These are phyloP conservation scores for Detonula confervacea DNA, from an alignment of 352 stramenopile genomes.

Conservation along the genomic window DNA sequence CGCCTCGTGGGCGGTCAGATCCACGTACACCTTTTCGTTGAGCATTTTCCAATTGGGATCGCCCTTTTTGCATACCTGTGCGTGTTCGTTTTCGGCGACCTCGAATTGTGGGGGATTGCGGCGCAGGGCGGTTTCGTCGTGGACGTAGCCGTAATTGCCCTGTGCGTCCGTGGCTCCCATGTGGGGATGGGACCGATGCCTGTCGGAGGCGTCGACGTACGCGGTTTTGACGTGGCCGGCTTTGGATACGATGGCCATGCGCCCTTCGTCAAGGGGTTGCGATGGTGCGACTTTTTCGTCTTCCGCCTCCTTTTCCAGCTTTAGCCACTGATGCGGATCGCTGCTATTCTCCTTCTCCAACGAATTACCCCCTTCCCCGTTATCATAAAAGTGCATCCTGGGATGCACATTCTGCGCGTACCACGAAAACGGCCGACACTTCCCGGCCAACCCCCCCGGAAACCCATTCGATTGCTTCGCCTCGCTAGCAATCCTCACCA, in stretches of 20 bases:
- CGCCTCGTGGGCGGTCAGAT: slow-evolving; percentile 66
- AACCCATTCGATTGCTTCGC: slow-evolving; percentile 46
- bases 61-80: slow-evolving; percentile 57
- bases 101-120: slow-evolving; percentile 67
- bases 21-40: slow-evolving; percentile 76
- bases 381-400: slow-evolving; percentile 29
- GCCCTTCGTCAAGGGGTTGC: slow-evolving; percentile 55
- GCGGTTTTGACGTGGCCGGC: slow-evolving; percentile 65
- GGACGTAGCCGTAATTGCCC: slow-evolving; percentile 77
- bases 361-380: slow-evolving; percentile 23
- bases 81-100: slow-evolving; percentile 41
- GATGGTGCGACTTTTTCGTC: slow-evolving; percentile 56
- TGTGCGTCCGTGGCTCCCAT: slow-evolving; percentile 72
- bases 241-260: slow-evolving; percentile 69
- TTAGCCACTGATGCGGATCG: no score
- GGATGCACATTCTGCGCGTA: slow-evolving; percentile 64
- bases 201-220: slow-evolving; percentile 64
- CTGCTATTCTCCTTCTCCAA: no score
- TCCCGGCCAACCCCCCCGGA: slow-evolving; percentile 47
- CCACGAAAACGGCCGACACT: slow-evolving; percentile 79
- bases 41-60: slow-evolving; percentile 81
- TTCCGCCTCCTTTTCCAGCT: no score
- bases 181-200: slow-evolving; percentile 72
- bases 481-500: slow-evolving; percentile 58
- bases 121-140: slow-evolving; percentile 71